phyloP scores from a whole-genome alignment of 2,329 filamentous ascomycete genomes.

The Diplodia intermedia region DNA sequence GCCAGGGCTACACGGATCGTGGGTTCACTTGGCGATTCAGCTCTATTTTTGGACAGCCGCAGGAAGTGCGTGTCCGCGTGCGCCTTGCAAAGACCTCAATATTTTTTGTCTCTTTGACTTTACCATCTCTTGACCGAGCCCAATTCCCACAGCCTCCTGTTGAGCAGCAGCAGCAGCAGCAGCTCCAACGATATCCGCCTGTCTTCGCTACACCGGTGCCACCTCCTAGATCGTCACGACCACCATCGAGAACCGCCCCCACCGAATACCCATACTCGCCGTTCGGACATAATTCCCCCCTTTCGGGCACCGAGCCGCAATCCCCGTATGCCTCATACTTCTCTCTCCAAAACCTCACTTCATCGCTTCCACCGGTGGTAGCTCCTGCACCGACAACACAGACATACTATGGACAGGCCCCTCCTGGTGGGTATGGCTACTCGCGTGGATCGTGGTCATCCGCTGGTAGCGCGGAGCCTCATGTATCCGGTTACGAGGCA shows the following conservation, averaged over 20 bases:
- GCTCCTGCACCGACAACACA: neutral
- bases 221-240: conserved; percentile 10
- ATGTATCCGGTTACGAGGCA: neutral
- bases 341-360: conserved; percentile 11
- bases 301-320: conserved; percentile 14
- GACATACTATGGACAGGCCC: conserved; percentile 12
- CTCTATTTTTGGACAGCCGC: conserved; percentile 20
- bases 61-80: conserved; percentile 43
- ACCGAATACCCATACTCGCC: conserved; percentile 22
- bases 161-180: conserved; percentile 13
- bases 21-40: conserved; percentile 31
- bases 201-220: conserved; percentile 18
- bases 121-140: conserved; percentile 23
- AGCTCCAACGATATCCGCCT: conserved; percentile 6
- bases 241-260: conserved; percentile 13
- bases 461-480: conserved; percentile 14
- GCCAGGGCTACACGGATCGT: conserved; percentile 52
- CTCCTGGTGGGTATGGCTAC: conserved; percentile 4
- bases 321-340: conserved; percentile 30
- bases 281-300: conserved; percentile 18
- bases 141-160: conserved; percentile 8
- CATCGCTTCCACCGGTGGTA: conserved; percentile 12
- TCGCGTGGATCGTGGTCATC: conserved; percentile 23
- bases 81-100: conserved; percentile 46
- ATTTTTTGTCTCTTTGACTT: conserved; percentile 48